These are phyloP conservation scores for Kwoniella shivajii DNA, from an alignment of 1,284 basidiomycete genomes.

Conservation along the genomic window DNA sequence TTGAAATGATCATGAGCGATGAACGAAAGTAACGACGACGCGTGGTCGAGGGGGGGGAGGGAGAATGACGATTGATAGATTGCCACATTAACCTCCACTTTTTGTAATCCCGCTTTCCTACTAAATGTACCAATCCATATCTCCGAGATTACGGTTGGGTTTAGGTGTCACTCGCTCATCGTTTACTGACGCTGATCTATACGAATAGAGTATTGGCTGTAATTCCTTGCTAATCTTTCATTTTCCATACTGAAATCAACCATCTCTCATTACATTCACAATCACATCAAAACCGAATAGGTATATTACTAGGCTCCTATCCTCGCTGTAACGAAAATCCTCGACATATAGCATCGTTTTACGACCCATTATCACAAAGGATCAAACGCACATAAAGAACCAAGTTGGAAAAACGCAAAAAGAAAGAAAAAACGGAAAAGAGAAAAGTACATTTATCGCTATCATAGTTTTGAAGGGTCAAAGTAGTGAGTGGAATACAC, in stretches of 20 bases:
- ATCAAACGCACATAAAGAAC: no score
- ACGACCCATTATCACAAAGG: no score
- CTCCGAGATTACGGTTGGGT: no score
- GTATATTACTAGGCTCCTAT: background rate
- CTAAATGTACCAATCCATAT: background rate
- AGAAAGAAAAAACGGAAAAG: no score
- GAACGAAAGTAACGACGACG: conserved; percentile 7
- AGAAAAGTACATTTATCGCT: no score
- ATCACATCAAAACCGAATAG: background rate
- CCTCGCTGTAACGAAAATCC: background rate
- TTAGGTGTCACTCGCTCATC: background rate
- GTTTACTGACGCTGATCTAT: no score
- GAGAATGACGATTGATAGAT: background rate
- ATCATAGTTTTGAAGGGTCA: no score
- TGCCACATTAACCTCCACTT: conserved; percentile 6
- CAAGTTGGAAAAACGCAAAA: no score
- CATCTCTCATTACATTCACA: background rate
- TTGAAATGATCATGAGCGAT: background rate
- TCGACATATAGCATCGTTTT: no score
- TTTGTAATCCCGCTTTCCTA: no score
- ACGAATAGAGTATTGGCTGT: background rate
- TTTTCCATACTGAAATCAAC: background rate
- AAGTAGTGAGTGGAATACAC: no score
- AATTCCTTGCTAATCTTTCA: background rate
- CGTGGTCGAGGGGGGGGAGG: background rate